Evolutionary conservation across 2,329 filamentous ascomycete genomes (phyloP).

Genomic region (Penicillium sp.): DNA sequence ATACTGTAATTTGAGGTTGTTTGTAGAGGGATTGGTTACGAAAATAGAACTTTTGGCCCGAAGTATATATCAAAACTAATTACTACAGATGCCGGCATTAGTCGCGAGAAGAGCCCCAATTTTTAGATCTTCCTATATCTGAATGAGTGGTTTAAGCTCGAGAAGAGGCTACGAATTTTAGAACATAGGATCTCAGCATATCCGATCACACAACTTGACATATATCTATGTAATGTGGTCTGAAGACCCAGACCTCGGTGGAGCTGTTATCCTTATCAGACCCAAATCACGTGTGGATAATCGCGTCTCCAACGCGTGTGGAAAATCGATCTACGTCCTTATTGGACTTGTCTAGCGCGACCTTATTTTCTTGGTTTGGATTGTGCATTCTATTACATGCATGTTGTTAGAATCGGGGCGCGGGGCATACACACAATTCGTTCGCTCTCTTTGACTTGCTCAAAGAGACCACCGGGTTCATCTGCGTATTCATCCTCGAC

Average conservation of each 20-base stretch:
- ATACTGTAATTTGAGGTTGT: too few relatives aligned
- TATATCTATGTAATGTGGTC: neutral
- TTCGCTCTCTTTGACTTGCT: conserved; percentile 23
- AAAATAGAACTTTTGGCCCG: too few relatives aligned
- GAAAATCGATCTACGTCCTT: conserved; percentile 10
- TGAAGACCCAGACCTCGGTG: neutral
- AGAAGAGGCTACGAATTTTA: neutral
- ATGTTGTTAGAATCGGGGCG: conserved; percentile 20
- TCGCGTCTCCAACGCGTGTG: conserved; percentile 9
- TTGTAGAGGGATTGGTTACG: too few relatives aligned
- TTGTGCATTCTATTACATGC: conserved; percentile 26
- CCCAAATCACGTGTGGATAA: conserved; percentile 8
- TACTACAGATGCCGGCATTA: too few relatives aligned
- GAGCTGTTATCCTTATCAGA: conserved; percentile 1
- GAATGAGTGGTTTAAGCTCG: too few relatives aligned
- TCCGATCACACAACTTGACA: neutral
- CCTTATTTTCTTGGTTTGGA: conserved; percentile 2
- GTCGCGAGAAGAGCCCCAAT: too few relatives aligned
- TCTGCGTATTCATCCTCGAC: conserved; percentile 29
- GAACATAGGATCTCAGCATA: neutral
- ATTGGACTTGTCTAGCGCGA: conserved; percentile 3
- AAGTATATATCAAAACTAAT: too few relatives aligned
- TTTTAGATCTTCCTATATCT: too few relatives aligned
- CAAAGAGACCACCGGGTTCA: conserved; percentile 18
- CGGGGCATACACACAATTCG: conserved; percentile 23